Conservation (phyloP, 2,329 filamentous ascomycete species). For the Cercospora canescens region DNA sequence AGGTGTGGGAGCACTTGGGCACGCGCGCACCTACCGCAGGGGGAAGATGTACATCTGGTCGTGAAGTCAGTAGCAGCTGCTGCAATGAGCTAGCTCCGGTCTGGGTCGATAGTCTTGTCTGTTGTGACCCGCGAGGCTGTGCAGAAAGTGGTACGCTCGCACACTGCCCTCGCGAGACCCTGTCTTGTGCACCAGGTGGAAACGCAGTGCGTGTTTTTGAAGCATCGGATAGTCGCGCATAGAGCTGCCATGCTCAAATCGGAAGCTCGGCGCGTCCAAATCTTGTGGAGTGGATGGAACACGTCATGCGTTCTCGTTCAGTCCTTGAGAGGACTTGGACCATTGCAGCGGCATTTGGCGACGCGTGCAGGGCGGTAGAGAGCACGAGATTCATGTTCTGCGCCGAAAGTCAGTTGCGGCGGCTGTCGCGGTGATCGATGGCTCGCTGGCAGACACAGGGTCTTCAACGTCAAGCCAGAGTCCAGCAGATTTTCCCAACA, state of each 20-base stretch:
- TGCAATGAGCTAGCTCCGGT: not conserved
- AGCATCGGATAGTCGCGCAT: not conserved
- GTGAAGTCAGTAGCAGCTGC: not conserved
- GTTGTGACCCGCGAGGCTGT: not conserved
- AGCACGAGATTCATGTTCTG: not conserved
- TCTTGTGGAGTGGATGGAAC: not conserved
- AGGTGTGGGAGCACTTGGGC: not conserved
- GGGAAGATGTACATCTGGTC: not conserved
- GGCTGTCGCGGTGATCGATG: not conserved
- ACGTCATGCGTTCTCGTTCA: not conserved
- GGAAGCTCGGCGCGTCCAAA: not conserved
- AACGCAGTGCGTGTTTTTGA: not conserved
- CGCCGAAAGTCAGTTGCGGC: not conserved
- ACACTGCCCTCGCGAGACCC: not conserved
- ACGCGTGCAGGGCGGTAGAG: not conserved
- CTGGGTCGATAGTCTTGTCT: not conserved
- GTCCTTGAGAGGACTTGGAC: not conserved
- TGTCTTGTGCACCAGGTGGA: not conserved
- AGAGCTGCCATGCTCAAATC: not conserved
- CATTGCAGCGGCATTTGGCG: not conserved
- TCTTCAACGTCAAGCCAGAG: conserved; percentile 2
- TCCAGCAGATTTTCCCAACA: not conserved
- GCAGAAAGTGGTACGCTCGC: not conserved
- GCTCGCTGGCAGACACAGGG: not conserved
- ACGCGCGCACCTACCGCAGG: not conserved